Base-by-base conservation (phyloP, 1,139 yeast genomes). In the Candida smagusa region DNA sequence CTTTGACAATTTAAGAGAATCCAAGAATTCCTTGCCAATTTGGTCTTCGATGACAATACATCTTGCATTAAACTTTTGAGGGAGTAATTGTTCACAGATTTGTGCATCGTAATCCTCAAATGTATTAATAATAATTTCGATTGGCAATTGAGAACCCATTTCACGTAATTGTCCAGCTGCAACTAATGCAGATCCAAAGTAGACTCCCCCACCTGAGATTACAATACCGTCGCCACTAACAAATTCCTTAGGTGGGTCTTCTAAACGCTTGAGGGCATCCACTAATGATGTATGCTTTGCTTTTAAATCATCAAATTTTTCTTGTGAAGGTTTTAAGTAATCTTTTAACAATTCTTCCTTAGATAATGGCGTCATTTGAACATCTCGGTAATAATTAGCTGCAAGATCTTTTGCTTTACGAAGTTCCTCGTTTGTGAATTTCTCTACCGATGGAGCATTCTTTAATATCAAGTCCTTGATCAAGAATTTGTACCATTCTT, bases 191-290 rank as follows among this genome's bases (percentile, higher is more conserved):
- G 58, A 45, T 0, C 61, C 65, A 29, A 65, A 43, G 38, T 55
- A 55, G 21, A 46, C 44, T 9, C 64, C 63, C 7, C 63, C 63
- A 6, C 63, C 59, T 37, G 57, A 59, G 11, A 65, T 54, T 2
- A 65, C 69, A 33, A 65, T 63, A 12, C 73, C 73, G 22, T 57
- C 53, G 4, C 71, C 72, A n/a, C 39, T 47, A 21, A 56, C 52
- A 39, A 54, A 50, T 22, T 50, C 51, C 19, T 33, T 38, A 4
- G 60, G 59, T 2, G 68, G 64, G 6, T 52, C 46, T 12, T 53
- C 53, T 37, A 64, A 46, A 16, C 49, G 34, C 37, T 52, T 58
- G 34, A 67, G 45, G 6, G 47, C 35, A 16, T 44, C 39, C 3
- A 63, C 63, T 9, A 65, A 44, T 8, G 43, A 34, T 33, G 56